These are phyloP conservation scores for Epichloe gansuensis DNA, from an alignment of 2,329 filamentous ascomycete species.

Conservation along the genomic window DNA sequence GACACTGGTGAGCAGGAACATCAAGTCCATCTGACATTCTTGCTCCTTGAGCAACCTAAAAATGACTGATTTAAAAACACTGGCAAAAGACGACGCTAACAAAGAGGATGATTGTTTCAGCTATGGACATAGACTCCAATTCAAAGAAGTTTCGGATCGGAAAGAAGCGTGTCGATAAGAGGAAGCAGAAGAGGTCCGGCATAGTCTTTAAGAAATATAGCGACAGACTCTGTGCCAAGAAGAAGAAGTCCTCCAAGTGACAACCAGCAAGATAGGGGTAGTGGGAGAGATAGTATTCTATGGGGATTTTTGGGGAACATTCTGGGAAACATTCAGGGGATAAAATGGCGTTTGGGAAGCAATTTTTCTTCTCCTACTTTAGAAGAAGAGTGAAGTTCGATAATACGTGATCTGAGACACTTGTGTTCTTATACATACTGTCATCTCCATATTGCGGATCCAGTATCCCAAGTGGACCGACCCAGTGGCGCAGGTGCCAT, in stretches of 20 bases:
- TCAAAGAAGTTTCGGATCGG: conserved; percentile 24
- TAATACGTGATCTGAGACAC: not conserved
- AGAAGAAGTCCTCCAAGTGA: conserved; percentile 20
- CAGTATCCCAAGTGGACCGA: not conserved
- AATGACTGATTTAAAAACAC: not conserved
- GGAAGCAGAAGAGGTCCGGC: conserved; percentile 39
- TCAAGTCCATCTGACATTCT: not conserved
- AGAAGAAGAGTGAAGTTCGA: not conserved
- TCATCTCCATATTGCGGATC: not conserved
- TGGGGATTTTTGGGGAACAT: not conserved
- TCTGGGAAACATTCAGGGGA: not conserved
- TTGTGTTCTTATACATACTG: not conserved
- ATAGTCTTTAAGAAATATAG: conserved; percentile 51
- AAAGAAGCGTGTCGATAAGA: conserved; percentile 46
- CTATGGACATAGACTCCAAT: conserved; percentile 47
- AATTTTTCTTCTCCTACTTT: not conserved
- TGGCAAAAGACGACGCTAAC: conserved; percentile 4
- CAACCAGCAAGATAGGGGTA: not conserved
- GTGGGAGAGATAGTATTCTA: not conserved
- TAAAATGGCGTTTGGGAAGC: not conserved
- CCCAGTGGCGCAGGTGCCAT: not conserved
- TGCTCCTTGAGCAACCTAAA: not conserved
- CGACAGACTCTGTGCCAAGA: conserved; percentile 35
- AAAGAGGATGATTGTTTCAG: conserved; percentile 12
- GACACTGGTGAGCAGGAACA: conserved; percentile 10